Evolutionary conservation across 495 filamentous ascomycete species (phyloP).

Genomic region (Viridothelium virens): DNA sequence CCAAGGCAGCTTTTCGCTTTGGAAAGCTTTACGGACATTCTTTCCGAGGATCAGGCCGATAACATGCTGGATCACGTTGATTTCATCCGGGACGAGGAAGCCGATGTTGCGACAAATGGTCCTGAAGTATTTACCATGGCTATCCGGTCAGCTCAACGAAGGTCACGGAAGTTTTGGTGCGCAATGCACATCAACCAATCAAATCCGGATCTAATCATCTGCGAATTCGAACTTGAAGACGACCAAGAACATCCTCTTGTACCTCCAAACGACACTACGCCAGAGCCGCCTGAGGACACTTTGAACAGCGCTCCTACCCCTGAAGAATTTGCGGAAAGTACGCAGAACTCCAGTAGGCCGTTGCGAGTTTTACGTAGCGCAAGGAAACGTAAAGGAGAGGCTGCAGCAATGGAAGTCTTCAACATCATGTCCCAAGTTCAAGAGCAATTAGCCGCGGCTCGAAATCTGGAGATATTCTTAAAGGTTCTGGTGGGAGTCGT

Average conservation of each 20-base stretch:
- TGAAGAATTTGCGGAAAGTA: conserved; percentile 68
- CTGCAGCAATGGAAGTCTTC: conserved; percentile 88
- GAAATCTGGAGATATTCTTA: conserved; percentile 58
- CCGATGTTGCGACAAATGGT: conserved; percentile 62
- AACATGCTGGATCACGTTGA: conserved; percentile 79
- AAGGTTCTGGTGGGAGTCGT: conserved; percentile 68
- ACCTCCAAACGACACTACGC: conserved; percentile 44
- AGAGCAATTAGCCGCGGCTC: conserved; percentile 63
- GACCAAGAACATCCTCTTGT: conserved; percentile 65
- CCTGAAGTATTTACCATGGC: conserved; percentile 81
- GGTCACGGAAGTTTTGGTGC: conserved; percentile 70
- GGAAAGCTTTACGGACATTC: conserved; percentile 67
- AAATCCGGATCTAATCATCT: conserved; percentile 67
- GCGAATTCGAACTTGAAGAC: conserved; percentile 87
- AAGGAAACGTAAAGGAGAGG: conserved; percentile 68
- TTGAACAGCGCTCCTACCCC: conserved; percentile 57
- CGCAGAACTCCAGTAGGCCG: conserved; percentile 64
- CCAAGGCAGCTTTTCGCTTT: conserved; percentile 71
- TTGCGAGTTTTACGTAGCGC: conserved; percentile 72
- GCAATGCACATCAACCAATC: conserved; percentile 66
- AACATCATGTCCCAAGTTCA: conserved; percentile 85
- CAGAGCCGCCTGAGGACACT: conserved; percentile 63
- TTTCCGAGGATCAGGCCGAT: conserved; percentile 74
- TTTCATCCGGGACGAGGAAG: conserved; percentile 72
- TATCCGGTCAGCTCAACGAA: conserved; percentile 48